A percentile compares a stretch with the other conserved stretches of the same genome.
phyloP scores from a whole-genome alignment of 176 grass and related monocot species.

The Olyra latifolia region DNA sequence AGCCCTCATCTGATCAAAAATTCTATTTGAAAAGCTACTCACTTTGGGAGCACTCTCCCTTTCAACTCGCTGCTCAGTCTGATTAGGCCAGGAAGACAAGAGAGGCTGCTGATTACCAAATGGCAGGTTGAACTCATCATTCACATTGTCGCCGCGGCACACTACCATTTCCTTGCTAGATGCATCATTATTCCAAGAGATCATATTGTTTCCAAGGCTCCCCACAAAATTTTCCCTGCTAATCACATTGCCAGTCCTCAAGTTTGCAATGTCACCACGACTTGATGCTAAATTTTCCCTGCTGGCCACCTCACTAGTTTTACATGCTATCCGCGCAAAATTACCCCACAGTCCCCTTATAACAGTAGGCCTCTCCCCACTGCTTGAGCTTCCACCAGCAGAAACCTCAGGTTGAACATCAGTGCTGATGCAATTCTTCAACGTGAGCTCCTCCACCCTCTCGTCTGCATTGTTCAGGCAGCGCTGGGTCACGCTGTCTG shows the following conservation, averaged over 20 bases:
- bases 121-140: constrained; percentile 38
- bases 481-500: constrained; percentile 32
- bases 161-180: constrained; percentile 11
- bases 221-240: constrained; percentile 1
- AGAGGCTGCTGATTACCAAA: constrained; percentile 42
- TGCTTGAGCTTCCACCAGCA: constrained; percentile 54
- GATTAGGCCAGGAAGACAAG: constrained; percentile 19
- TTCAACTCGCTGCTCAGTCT: constrained; percentile 33
- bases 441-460: constrained; percentile 89
- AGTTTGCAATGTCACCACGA: constrained; percentile 18
- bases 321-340: constrained; percentile 60
- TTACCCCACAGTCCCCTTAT: constrained; percentile 82
- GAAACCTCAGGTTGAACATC: constrained; percentile 37
- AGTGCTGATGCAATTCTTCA: constrained; percentile 60
- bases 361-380: constrained; percentile 46
- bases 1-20: constrained; percentile 49
- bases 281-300: constrained; percentile 20
- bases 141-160: constrained; percentile 31
- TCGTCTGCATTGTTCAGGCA: constrained; percentile 38
- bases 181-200: constrained; percentile 9
- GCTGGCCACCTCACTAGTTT: constrained; percentile 29
- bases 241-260: constrained; percentile 31
- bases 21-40: constrained; percentile 49
- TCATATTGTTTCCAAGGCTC: constrained; percentile 3
- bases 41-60: constrained; percentile 34